Base-by-base conservation (phyloP, 495 filamentous ascomycete species). In the Podospora pseudoanserina region DNA sequence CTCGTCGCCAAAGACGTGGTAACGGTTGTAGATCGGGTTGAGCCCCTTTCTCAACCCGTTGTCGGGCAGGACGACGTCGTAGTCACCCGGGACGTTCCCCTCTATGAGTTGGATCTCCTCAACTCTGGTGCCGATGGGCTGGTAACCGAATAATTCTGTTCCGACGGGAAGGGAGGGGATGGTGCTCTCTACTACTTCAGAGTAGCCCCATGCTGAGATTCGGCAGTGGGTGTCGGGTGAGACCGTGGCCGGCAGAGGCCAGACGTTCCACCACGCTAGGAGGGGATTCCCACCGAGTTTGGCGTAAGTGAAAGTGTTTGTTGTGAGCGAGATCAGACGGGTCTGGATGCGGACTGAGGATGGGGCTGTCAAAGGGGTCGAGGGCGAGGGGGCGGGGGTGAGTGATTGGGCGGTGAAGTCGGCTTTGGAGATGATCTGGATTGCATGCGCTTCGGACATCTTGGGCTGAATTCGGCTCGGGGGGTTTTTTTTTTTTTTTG, bases 281-380 rank as follows among this genome's bases (percentile, higher is more conserved):
- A 5, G 3, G 7, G 13, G 84, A 9, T 57, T 75, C 20, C 55
- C 65, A 18, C 85, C 86, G 3, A 83, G 30, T 15, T 73, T 75
- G 5, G 85, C 86, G 71, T 88, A 89, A 7, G 77, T 81, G 57
- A 87, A 76, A 71, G 85, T 88, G 75, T 87, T 87, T 18, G 83
- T 82, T 0, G 85, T 85, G 0, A 88, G 72, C 28, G 80, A 77
- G 20, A 87, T 56, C 1, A 86, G 72, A 1, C 69, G 72, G 3
- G 82, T 75, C 28, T 76, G 81, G 15, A 86, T 70, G 28, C 84
- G 81, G 60, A 88, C 60, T 26, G 63, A 63, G 32, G 28, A 30
- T 32, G 66, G 64, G 15, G 4, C 15, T 58, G 44, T 4, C 13
- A 65, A 53, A 3, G 64, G 18, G 19, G 4, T 7, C 16, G 49